Evolutionary conservation across 208 protist genomes (phyloP).

Genomic region (Porcisia hertigi): DNA sequence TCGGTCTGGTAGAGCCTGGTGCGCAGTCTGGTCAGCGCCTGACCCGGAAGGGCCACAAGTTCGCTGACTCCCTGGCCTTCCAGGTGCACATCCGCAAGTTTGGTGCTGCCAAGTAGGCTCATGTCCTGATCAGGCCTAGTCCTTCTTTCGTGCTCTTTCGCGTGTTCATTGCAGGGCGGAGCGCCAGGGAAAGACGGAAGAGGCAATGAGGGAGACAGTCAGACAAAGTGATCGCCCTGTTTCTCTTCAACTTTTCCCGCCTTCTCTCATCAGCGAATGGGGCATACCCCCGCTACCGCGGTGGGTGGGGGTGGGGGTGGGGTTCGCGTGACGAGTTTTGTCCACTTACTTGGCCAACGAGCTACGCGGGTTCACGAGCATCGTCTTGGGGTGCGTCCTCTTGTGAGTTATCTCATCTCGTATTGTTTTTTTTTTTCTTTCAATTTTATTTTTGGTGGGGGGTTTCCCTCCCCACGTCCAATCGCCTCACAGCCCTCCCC

Average conservation of each 20-base stretch:
- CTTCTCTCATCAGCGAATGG: background rate
- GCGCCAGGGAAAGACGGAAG: background rate
- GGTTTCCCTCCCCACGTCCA: too few relatives aligned
- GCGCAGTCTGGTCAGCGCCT: conserved; percentile 87
- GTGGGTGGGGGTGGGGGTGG: background rate
- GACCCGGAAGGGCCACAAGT: conserved; percentile 93
- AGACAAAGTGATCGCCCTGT: background rate
- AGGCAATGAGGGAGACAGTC: background rate
- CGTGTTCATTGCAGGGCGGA: background rate
- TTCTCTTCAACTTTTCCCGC: background rate
- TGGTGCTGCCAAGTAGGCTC: conserved; percentile 2
- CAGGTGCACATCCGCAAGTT: conserved; percentile 19
- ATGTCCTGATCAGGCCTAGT: background rate
- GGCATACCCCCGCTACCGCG: background rate
- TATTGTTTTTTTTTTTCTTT: background rate
- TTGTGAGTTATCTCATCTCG: background rate
- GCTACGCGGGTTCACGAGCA: too few relatives aligned
- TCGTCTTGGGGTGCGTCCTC: too few relatives aligned
- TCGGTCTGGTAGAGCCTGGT: conserved; percentile 92
- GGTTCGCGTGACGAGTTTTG: too few relatives aligned
- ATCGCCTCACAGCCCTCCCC: background rate
- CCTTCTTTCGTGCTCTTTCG: background rate
- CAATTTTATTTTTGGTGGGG: background rate
- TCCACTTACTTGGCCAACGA: too few relatives aligned
- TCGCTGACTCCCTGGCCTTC: conserved; percentile 94